These are phyloP conservation scores for Rhododendron ferrugineum DNA, from an alignment of 148 eudicot genomes.

Conservation along the genomic window DNA sequence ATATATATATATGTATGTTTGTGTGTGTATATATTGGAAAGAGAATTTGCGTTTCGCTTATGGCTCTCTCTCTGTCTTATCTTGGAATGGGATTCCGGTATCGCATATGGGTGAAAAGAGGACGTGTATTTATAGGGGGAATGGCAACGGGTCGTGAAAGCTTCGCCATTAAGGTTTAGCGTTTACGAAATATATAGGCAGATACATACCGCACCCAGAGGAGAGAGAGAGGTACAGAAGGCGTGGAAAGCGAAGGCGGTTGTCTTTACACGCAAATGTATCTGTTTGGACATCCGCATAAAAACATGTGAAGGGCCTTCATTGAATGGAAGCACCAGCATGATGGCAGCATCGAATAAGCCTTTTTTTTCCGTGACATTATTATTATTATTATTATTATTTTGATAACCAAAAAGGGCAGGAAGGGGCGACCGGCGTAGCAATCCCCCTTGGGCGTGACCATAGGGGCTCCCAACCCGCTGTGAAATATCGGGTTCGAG, in stretches of 20 bases:
- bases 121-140: background rate
- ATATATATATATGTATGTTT: background rate
- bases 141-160: background rate
- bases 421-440: no score
- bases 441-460: no score
- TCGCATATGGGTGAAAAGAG: background rate
- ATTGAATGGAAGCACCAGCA: no score
- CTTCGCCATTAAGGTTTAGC: background rate
- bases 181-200: background rate
- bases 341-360: no score
- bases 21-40: background rate
- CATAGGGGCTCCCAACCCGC: no score
- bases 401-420: no score
- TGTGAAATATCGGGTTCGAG: no score
- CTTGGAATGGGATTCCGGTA: background rate
- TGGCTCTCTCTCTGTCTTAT: background rate
- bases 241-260: background rate
- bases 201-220: no score
- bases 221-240: background rate
- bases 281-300: no score
- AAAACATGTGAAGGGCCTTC: no score
- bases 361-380: no score
- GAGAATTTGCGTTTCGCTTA: background rate
- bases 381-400: no score
- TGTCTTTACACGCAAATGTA: background rate